Conservation (phyloP, 2,329 filamentous ascomycete species). For the Talaromyces sp. region DNA sequence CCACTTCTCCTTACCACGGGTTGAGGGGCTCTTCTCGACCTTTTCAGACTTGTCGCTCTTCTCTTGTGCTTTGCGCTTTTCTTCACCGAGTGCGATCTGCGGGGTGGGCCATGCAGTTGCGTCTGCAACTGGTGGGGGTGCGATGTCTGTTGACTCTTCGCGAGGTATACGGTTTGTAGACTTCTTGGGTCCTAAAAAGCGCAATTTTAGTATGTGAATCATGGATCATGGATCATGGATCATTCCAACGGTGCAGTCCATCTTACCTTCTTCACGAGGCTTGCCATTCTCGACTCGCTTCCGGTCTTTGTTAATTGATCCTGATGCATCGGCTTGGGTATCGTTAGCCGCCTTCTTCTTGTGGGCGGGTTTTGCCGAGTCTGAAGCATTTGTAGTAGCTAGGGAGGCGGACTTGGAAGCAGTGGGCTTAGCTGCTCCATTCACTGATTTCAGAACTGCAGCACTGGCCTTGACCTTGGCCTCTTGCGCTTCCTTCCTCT, state of each 20-base stretch:
- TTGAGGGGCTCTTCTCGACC: slow-evolving; percentile 60
- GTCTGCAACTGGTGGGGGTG: slow-evolving; percentile 69
- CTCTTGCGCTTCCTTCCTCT: slow-evolving; percentile 67
- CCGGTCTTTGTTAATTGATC: slow-evolving; percentile 28
- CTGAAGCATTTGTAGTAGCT: slow-evolving; percentile 37
- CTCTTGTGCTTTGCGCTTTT: slow-evolving; percentile 67
- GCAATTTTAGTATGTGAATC: not conserved
- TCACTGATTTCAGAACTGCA: slow-evolving; percentile 26
- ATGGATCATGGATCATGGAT: no score
- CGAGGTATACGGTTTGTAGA: slow-evolving; percentile 19
- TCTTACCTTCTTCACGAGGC: slow-evolving; percentile 36
- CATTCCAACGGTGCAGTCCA: not conserved
- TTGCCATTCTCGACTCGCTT: slow-evolving; percentile 43
- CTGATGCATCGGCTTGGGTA: slow-evolving; percentile 22
- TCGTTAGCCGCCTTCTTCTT: slow-evolving; percentile 40
- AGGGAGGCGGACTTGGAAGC: slow-evolving; percentile 24
- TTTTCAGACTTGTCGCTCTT: slow-evolving; percentile 58
- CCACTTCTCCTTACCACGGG: slow-evolving; percentile 77
- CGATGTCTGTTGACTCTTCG: slow-evolving; percentile 21
- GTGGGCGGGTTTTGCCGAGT: slow-evolving; percentile 35
- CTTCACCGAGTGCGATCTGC: slow-evolving; percentile 71
- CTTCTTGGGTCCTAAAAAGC: slow-evolving; percentile 23
- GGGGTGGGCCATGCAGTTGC: slow-evolving; percentile 85
- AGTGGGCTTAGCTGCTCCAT: slow-evolving; percentile 21
- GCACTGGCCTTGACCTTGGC: slow-evolving; percentile 46